Base-by-base conservation (phyloP, 495 filamentous ascomycete species). In the Parathielavia hyrcaniae region DNA sequence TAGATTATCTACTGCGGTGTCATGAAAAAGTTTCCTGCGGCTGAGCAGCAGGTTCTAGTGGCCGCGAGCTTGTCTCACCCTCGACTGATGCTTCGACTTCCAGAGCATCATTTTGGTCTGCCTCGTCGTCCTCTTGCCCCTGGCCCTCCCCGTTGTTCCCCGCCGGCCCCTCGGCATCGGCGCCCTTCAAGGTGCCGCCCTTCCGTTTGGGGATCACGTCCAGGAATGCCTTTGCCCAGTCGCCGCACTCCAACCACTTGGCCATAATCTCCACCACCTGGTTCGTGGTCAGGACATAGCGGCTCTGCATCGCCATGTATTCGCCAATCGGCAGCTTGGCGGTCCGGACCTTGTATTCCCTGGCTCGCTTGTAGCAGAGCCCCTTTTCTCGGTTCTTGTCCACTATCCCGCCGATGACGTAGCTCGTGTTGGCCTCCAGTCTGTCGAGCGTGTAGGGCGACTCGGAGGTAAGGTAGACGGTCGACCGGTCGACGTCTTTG, bases 191-290 rank as follows among this genome's bases (percentile, higher is more conserved):
- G 17, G 78, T 72, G 12, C 89, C 85, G 39, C 89, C 88, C 75
- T 97, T 90, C 41, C 93, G 72, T 67, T 85, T 86, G 0, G 93
- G 93, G 55, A 99, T 86, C 13, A 92, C 87, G 46, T 82, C 75
- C 73, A 92, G 73, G 63, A 99, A 97, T 0, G 93, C 91, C 63
- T 86, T 73, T 1, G 86, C 90, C 93, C 93, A 99, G 68, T 97
- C 86, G 0, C 87, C 85, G 30, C 80, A 77, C 61, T 96, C 89
- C 53, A 99, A 63, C 89, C 93, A 99, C 58, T 84, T 82, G 32
- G 93, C 67, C 88, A 99, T 96, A 59, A 99, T 97, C 70, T 97
- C 93, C 43, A 88, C 79, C 0, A 99, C 93, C 66, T 99, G 93
- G 65, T 97, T 97, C 13, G 91, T 95, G 7, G 90, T 83, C 44